Percentiles rank a stretch among this genome's conserved stretches.
Evolutionary conservation across 345 rosid species (phyloP).

Genomic region (Pugionium dolabratum): DNA sequence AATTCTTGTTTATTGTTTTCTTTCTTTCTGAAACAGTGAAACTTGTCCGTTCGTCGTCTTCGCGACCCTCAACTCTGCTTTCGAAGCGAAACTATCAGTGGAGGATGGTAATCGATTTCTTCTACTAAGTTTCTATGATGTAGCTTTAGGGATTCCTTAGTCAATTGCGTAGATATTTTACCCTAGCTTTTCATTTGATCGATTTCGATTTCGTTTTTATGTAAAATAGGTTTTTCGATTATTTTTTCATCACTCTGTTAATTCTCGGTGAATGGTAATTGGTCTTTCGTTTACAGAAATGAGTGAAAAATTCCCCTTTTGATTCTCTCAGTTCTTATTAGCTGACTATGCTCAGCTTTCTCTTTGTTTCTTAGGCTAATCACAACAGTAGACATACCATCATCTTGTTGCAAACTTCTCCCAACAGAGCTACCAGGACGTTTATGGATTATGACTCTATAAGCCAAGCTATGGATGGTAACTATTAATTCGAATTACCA

Average conservation of each 20-base stretch:
- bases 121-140: not conserved
- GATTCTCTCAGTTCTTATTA: constrained; percentile 8
- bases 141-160: not conserved
- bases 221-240: constrained; percentile 24
- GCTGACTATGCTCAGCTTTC: constrained; percentile 6
- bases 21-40: not conserved
- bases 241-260: not conserved
- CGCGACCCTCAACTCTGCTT: constrained; percentile 15
- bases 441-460: constrained; percentile 93
- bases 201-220: constrained; percentile 7
- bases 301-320: not conserved
- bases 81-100: constrained; percentile 23
- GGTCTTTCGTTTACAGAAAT: not conserved
- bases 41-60: not conserved
- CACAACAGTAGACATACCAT: constrained; percentile 71
- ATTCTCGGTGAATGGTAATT: constrained; percentile 1
- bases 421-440: constrained; percentile 76
- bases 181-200: not conserved
- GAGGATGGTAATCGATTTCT: constrained; percentile 35
- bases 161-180: not conserved
- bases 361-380: constrained; percentile 58
- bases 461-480: constrained; percentile 98
- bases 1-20: not conserved
- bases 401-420: constrained; percentile 83
- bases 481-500: constrained; percentile 7